Evolutionary conservation across 75 land plant species (phyloP).

Genomic region (Cryptomeria japonica): DNA sequence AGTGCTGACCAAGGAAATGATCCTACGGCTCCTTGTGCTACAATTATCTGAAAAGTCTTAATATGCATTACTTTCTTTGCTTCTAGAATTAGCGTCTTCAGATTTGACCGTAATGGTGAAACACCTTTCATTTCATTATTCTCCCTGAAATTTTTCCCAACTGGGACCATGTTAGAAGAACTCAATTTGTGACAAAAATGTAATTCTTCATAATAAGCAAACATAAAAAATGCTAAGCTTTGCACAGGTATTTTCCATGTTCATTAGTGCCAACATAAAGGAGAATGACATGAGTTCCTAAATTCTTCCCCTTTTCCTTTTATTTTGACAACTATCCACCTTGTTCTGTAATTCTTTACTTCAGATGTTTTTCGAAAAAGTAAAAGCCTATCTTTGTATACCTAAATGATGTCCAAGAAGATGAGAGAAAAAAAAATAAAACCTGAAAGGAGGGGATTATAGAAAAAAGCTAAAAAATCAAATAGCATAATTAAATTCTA

Average conservation of each 20-base stretch:
- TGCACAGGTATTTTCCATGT: neutral
- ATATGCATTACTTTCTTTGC: slow-evolving; percentile 64
- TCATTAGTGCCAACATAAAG: neutral
- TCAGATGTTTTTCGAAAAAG: neutral
- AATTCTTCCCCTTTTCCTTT: neutral
- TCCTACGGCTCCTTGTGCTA: slow-evolving; percentile 88
- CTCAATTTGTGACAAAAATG: neutral
- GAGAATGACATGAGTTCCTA: neutral
- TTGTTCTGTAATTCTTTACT: neutral
- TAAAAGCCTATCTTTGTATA: neutral
- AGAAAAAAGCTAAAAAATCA: neutral
- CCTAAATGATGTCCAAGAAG: neutral
- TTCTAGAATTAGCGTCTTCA: slow-evolving; percentile 52
- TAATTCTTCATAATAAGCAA: neutral
- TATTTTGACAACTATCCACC: neutral
- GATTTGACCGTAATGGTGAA: slow-evolving; percentile 26
- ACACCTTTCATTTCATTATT: slow-evolving; percentile 2
- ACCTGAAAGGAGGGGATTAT: neutral
- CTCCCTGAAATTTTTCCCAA: slow-evolving; percentile 5
- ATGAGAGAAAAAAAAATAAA: neutral
- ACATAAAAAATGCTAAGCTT: neutral
- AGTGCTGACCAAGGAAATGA: slow-evolving; percentile 90
- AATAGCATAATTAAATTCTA: neutral
- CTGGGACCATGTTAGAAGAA: neutral
- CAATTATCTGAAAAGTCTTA: slow-evolving; percentile 71